A percentile compares a stretch with the other conserved stretches of the same genome.
Conservation (phyloP, 345 rosid genomes). For the Carallia pectinifolia region DNA sequence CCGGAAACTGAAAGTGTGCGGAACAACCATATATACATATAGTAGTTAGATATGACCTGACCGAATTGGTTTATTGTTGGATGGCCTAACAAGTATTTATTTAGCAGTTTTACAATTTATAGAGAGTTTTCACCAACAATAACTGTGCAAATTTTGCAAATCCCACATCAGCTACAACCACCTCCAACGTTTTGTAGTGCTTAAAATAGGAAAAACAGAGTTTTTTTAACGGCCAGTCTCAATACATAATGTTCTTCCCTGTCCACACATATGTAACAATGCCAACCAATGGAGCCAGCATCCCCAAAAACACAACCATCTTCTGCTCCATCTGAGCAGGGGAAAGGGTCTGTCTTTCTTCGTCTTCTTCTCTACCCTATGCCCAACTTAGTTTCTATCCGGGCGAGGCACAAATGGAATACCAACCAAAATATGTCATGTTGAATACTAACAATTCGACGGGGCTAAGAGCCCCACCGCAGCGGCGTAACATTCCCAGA, state of each 20-base stretch:
- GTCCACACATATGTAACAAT: constrained; percentile 36
- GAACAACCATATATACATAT: no score
- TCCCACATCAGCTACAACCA: background rate
- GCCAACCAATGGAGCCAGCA: constrained; percentile 29
- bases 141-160: background rate
- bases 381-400: constrained; percentile 28
- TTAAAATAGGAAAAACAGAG: constrained; percentile 3
- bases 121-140: background rate
- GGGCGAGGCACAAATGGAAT: constrained; percentile 23
- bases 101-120: background rate
- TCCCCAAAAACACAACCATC: background rate
- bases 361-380: constrained; percentile 13
- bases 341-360: constrained; percentile 13
- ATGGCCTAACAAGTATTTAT: no score
- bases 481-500: constrained; percentile 37
- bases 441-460: constrained; percentile 21
- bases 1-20: no score
- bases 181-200: background rate
- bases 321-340: constrained; percentile 1
- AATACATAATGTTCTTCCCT: background rate
- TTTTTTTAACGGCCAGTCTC: background rate
- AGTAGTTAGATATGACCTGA: no score
- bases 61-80: no score
- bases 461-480: constrained; percentile 37
- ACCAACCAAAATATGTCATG: constrained; percentile 42